A percentile compares a stretch with the other conserved stretches of the same genome.
Evolutionary conservation across 768 basidiomycete species (phyloP).

Genomic region (Solioccasus polychromus): DNA sequence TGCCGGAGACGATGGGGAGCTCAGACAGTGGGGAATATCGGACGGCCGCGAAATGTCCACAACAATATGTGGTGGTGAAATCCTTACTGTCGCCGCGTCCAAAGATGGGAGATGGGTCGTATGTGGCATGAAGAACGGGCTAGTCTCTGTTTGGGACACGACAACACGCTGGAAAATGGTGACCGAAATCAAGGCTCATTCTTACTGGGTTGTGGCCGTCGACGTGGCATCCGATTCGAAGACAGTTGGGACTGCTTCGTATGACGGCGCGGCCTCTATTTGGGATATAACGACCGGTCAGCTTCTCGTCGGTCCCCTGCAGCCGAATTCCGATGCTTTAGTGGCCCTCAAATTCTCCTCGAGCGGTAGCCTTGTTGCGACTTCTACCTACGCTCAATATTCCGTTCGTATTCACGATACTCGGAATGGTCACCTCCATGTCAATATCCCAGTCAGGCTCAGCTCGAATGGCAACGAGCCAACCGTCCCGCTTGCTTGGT

Average conservation of each 20-base stretch:
- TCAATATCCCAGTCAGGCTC: conserved; percentile 10
- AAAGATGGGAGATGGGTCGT: conserved; percentile 10
- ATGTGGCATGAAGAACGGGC: conserved; percentile 12
- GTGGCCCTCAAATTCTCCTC: conserved; percentile 13
- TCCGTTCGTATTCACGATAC: conserved; percentile 12
- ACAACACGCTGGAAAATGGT: conserved; percentile 1
- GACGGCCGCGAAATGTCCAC: background rate
- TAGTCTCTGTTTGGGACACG: conserved; percentile 10
- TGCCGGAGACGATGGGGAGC: conserved; percentile 10
- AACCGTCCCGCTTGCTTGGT: conserved; percentile 17
- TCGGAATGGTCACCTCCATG: conserved; percentile 2
- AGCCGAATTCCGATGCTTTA: conserved; percentile 2
- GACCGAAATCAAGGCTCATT: conserved; percentile 9
- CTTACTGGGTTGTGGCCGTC: conserved; percentile 12
- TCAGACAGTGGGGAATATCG: conserved; percentile 10
- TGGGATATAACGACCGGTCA: conserved; percentile 14
- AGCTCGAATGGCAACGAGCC: conserved; percentile 14
- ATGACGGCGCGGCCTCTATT: conserved; percentile 7
- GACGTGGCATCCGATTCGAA: conserved; percentile 13
- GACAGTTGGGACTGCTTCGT: conserved; percentile 11
- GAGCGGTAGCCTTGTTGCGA: conserved; percentile 4
- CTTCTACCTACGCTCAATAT: conserved; percentile 4
- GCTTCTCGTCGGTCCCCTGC: conserved; percentile 8
- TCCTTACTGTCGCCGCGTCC: conserved; percentile 9
- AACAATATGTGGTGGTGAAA: conserved; percentile 2